Percentiles rank a stretch among this genome's conserved stretches.
These are phyloP conservation scores for Podospora bellae-mahoneyi DNA, from an alignment of 495 filamentous ascomycete genomes.

Conservation along the genomic window DNA sequence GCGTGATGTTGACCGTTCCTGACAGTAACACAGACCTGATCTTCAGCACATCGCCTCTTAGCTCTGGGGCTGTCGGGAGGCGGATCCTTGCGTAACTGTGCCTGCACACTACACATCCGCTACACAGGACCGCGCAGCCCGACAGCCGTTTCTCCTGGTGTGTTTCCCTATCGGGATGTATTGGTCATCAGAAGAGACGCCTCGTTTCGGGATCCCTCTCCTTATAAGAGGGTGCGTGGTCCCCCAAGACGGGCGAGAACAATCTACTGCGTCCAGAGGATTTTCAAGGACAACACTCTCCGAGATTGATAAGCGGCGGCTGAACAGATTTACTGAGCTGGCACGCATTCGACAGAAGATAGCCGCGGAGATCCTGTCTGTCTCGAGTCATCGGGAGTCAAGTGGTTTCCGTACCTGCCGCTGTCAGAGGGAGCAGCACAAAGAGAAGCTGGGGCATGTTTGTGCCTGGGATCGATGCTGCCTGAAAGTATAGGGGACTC, in stretches of 20 bases:
- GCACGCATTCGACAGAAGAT: neutral
- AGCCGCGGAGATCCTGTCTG: neutral
- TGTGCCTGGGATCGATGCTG: neutral
- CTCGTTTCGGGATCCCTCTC: neutral
- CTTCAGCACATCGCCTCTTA: neutral
- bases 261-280: neutral
- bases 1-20: neutral
- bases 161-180: neutral
- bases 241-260: neutral
- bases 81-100: neutral
- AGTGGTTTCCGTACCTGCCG: neutral
- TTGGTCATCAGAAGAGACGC: neutral
- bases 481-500: neutral
- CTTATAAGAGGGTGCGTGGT: neutral
- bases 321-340: neutral
- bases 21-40: neutral
- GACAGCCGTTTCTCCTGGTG: neutral
- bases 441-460: neutral
- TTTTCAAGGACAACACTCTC: neutral
- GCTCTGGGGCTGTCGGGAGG: neutral
- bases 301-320: neutral
- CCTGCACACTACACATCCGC: neutral
- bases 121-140: neutral
- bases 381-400: neutral
- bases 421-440: neutral